These are phyloP conservation scores for Thalassiosira exigua DNA, from an alignment of 352 stramenopile genomes.

Conservation along the genomic window DNA sequence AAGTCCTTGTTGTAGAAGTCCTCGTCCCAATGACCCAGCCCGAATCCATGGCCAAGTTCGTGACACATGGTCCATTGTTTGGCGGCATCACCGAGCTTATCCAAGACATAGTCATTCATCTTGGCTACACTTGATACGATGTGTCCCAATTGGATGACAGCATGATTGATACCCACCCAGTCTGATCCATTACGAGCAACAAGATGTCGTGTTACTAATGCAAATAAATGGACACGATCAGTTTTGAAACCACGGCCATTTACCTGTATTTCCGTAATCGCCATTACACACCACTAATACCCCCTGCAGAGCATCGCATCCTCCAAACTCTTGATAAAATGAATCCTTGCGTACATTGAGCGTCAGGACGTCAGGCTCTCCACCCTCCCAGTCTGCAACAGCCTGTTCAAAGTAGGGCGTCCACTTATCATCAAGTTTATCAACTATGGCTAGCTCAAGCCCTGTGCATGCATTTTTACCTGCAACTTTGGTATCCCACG, in stretches of 20 bases:
- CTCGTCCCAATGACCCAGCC: slow-evolving; percentile 60
- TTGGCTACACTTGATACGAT: slow-evolving; percentile 62
- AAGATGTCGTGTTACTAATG: too few relatives aligned
- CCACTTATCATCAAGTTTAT: slow-evolving; percentile 70
- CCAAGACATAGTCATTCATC: slow-evolving; percentile 83
- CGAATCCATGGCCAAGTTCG: slow-evolving; percentile 60
- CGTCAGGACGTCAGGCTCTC: slow-evolving; percentile 69
- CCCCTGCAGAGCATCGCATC: slow-evolving; percentile 58
- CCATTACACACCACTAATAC: slow-evolving; percentile 65
- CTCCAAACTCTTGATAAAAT: neutral
- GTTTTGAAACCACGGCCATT: too few relatives aligned
- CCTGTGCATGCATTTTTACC: slow-evolving; percentile 27
- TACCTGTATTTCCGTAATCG: slow-evolving; percentile 72
- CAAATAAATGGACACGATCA: too few relatives aligned
- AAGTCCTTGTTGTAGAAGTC: slow-evolving; percentile 76
- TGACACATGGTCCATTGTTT: slow-evolving; percentile 69
- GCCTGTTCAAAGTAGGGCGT: slow-evolving; percentile 58
- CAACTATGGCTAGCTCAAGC: slow-evolving; percentile 66
- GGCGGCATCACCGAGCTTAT: slow-evolving; percentile 55
- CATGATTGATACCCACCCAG: slow-evolving; percentile 78
- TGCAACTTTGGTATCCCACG: slow-evolving; percentile 26
- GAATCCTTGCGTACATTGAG: slow-evolving; percentile 30
- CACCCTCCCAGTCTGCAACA: slow-evolving; percentile 77
- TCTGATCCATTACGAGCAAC: too few relatives aligned
- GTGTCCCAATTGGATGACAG: slow-evolving; percentile 48